Evolutionary conservation across 2,329 filamentous ascomycete genomes (phyloP), one percentile per base, ranked within the genome.

Genomic region (Aspergillus intermedius): DNA sequence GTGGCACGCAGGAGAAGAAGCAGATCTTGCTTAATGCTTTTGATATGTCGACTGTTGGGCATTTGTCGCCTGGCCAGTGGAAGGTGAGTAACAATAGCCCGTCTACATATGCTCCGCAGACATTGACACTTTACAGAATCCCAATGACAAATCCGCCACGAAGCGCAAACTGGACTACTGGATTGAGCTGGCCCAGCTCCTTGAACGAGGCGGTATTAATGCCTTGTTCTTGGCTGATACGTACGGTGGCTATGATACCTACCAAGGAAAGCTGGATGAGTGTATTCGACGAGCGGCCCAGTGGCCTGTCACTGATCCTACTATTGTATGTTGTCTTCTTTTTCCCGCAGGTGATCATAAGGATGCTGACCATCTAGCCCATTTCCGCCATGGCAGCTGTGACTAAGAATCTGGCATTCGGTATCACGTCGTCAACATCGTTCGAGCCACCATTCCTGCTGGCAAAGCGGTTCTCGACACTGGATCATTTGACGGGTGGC

Each of bases 371-470:
- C 12, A 1, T 3, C 3, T 47, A 81, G 77, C 78, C 80, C 2
- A 82, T 84, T 47, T 76, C 75, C 2, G 81, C 82, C 28, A 85
- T 85, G 82, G 82, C 81, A 3, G 80, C 81, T 0, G 81, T 83
- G 25, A 84, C 82, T 0, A 83, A 81, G 64, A 81, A 82, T 45
- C 68, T 85, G 2, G 71, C 74, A 0, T 84, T 84, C 54, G 82
- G 75, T 1, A 81, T 86, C 51, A 84, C 81, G 0, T 78, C 79
- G 0, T 81, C 79, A 0, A 84, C 81, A 2, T 79, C 79, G 0
- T 85, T 82, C 49, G 80, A 84, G 52, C 77, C 78, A 0, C 81
- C 81, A 0, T 84, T 82, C 49, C 62, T 83, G 1, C 66, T 84
- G 1, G 82, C 81, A 0, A 82, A 82, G 59, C 70, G 80, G 0